phyloP scores from a whole-genome alignment of 1,284 basidiomycete species.

The Meripilus lineatus region DNA sequence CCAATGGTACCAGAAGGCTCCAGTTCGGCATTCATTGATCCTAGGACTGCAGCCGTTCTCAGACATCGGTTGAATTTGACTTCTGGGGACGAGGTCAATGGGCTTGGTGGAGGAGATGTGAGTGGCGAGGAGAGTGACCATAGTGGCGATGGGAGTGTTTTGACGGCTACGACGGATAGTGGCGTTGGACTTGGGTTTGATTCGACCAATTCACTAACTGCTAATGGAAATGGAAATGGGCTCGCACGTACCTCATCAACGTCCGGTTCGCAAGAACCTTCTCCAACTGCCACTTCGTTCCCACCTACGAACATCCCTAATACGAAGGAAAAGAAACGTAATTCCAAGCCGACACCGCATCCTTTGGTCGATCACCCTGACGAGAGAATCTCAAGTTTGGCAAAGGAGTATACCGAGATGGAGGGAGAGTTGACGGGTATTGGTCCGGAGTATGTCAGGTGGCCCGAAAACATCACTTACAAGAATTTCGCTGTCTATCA shows the following conservation, averaged over 20 bases:
- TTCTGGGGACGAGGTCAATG: slow-evolving; percentile 5
- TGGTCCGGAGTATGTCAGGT: slow-evolving; percentile 64
- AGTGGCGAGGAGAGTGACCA: too few species aligned
- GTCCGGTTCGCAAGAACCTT: too few species aligned
- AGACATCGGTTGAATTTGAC: slow-evolving; percentile 42
- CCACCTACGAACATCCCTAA: not conserved
- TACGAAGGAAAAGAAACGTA: slow-evolving; percentile 14
- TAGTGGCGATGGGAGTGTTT: not conserved
- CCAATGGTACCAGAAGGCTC: slow-evolving; percentile 37
- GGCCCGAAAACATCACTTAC: slow-evolving; percentile 84
- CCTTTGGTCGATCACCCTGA: slow-evolving; percentile 75
- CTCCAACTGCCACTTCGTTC: not conserved
- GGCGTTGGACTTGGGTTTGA: not conserved
- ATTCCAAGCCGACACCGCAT: slow-evolving; percentile 34
- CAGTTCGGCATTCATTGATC: slow-evolving; percentile 47
- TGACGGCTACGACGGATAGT: not conserved
- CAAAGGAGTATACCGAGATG: slow-evolving; percentile 74
- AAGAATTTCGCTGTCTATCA: slow-evolving; percentile 88
- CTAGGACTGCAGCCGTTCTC: slow-evolving; percentile 44
- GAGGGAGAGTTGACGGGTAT: slow-evolving; percentile 73
- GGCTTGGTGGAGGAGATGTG: too few species aligned
- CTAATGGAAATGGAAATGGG: too few species aligned
- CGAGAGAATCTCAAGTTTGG: slow-evolving; percentile 61
- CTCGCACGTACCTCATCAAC: too few species aligned
- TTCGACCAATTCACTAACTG: not conserved